Base-by-base conservation (phyloP, 495 filamentous ascomycete genomes). In the Tuber brumale region DNA sequence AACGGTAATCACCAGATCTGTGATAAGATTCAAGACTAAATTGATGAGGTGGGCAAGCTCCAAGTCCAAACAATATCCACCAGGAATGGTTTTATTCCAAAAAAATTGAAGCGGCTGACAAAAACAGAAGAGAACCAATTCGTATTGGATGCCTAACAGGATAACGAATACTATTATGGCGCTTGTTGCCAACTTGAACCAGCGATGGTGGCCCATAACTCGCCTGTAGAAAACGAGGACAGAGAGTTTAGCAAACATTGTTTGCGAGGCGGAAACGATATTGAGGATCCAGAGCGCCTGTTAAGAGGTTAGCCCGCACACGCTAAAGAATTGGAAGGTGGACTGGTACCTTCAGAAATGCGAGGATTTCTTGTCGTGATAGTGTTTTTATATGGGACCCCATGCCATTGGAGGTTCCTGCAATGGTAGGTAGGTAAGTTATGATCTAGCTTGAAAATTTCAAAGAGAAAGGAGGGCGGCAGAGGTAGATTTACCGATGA, bases 201-300 rank as follows among this genome's bases (percentile, higher is more conserved):
- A 75, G 27, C 5, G 12, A n/a, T 43, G 41, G 27, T 69, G 18
- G 31, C 69, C 74, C 7, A 69, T n/a, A 8, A 71, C 57, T 23
- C 69, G 74, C 9, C 69, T 66, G 66, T 75, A 75, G 41, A 75
- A 75, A 6, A 48, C 39, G n/a, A 75, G 43, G 18, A 75, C 21
- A 10, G 74, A 75, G 37, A 71, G 41, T 35, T 75, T 75, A 1
- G 37, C 66, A 51, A 45, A 45, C 74, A 71, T 75, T 46, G 70
- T 12, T 18, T 37, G 31, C 5, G 14, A 7, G 39, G 6, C 39
- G 39, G 71, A 71, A 10, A n/a, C 27, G 27, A 41, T 23, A 23
- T 18, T 19, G 31, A 14, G 31, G 0, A 43, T 43, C 74, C 74
- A 75, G 27, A 9, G 35, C 10, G 27, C n/a, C 74, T 75, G 31